Conservation (phyloP, 352 stramenopile genomes). For the Phytopythium vexans region DNA sequence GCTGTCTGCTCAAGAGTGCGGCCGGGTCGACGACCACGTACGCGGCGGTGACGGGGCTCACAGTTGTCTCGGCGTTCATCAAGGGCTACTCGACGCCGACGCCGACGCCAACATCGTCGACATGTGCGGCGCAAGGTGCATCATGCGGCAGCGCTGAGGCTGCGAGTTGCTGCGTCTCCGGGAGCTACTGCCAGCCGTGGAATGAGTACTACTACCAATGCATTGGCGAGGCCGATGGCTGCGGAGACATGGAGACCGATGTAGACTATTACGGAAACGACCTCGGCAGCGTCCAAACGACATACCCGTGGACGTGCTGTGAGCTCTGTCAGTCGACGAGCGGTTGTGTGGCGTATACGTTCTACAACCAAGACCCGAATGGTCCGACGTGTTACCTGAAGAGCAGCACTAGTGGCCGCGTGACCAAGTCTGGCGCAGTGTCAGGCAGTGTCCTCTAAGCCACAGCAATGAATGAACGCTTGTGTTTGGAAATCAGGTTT, state of each 20-base stretch:
- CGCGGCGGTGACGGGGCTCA: slow-evolving; percentile 14
- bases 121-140: slow-evolving; percentile 12
- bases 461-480: too few relatives aligned
- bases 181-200: slow-evolving; percentile 58
- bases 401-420: slow-evolving; percentile 15
- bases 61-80: slow-evolving; percentile 18
- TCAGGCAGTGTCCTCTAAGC: slow-evolving; percentile 10
- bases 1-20: slow-evolving; percentile 20
- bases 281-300: slow-evolving; percentile 19
- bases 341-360: slow-evolving; percentile 38
- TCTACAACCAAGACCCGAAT: slow-evolving; percentile 26
- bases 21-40: slow-evolving; percentile 16
- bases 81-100: slow-evolving; percentile 6
- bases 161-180: slow-evolving; percentile 32
- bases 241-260: slow-evolving; percentile 35
- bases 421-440: slow-evolving; percentile 22
- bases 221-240: slow-evolving; percentile 26
- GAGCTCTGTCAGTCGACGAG: slow-evolving; percentile 15
- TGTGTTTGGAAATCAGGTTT: too few relatives aligned
- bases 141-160: slow-evolving; percentile 40
- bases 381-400: slow-evolving; percentile 50
- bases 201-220: slow-evolving; percentile 60
- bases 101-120: slow-evolving; percentile 6
- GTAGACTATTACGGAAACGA: slow-evolving; percentile 48
- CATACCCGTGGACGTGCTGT: slow-evolving; percentile 33